A percentile compares a stretch with the other conserved stretches of the same genome.
phyloP scores from a whole-genome alignment of 805 yeast species.

The Lipomyces sp. region DNA sequence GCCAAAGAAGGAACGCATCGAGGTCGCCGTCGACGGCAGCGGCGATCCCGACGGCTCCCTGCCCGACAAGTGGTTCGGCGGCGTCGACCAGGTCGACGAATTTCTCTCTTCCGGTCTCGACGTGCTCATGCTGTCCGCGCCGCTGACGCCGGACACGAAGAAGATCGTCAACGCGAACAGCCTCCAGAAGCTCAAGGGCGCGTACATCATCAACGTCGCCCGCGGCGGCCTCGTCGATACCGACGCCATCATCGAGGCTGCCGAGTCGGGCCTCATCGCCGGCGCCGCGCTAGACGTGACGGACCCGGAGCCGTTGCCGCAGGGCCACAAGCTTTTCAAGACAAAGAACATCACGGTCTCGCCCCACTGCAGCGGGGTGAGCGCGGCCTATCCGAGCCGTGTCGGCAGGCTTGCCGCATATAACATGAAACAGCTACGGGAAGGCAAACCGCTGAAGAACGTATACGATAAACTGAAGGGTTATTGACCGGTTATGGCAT shows the following conservation, averaged over 20 bases:
- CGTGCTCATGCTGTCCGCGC: conserved; percentile 63
- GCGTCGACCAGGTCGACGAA: conserved; percentile 47
- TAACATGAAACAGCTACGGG: conserved; percentile 17
- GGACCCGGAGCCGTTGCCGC: conserved; percentile 53
- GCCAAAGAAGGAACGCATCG: conserved; percentile 25
- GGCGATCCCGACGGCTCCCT: conserved; percentile 38
- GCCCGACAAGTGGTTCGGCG: conserved; percentile 47
- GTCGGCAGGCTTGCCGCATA: conserved; percentile 18
- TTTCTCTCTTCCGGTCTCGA: conserved; percentile 46
- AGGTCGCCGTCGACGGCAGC: conserved; percentile 53
- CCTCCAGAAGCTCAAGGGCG: conserved; percentile 50
- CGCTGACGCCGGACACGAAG: conserved; percentile 57
- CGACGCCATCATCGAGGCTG: conserved; percentile 44
- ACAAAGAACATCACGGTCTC: conserved; percentile 27
- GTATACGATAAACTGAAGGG: conserved; percentile 22
- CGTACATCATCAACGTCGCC: conserved; percentile 59
- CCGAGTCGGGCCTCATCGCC: conserved; percentile 51
- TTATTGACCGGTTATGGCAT: too few relatives aligned
- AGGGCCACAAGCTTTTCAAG: conserved; percentile 26
- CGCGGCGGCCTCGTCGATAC: conserved; percentile 45
- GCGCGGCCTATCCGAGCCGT: conserved; percentile 21
- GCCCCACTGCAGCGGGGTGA: conserved; percentile 28
- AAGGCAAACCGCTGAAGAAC: conserved; percentile 16
- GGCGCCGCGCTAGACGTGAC: conserved; percentile 74
- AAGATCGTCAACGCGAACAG: conserved; percentile 50